Evolutionary conservation across 176 grass and related monocot genomes (phyloP), one percentile per base, ranked within the genome.

Genomic region (Bonia amplexicaulis): DNA sequence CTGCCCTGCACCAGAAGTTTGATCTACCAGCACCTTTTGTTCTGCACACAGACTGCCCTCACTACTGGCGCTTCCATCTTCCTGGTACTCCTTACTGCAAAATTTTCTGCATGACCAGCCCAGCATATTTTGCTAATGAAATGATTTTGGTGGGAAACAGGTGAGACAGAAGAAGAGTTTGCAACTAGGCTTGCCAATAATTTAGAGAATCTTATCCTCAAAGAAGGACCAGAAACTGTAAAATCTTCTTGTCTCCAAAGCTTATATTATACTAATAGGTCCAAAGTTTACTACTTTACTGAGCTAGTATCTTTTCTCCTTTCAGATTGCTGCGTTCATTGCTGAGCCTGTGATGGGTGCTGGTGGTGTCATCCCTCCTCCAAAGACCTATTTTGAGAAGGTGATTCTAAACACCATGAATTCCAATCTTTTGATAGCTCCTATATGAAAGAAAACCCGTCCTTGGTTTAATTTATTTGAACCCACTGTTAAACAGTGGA

Each of bases 141-240:
- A 55, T 53, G 41, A 19, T 53, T 85, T 62, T 57, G 44, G 3
- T 66, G 63, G 6, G 66, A 48, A 57, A 85, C 54, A 98, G 96
- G 86, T 86, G 96, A 98, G 64, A 95, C 93, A 55, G 93, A 98
- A 85, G 91, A 98, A 83, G 96, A 95, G 17, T 98, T 95, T 87
- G 85, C 93, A 29, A 92, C 91, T 35, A 86, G 96, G 86, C 89
- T 98, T 54, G 96, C 93, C 33, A 92, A 87, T 39, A 98, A 98
- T 62, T 94, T 98, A 80, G 96, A 98, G 88, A 89, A 95, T 78
- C 93, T 98, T 84, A 98, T 98, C 66, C 19, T 95, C 69, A 98
- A 98, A 86, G 96, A 98, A 95, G 96, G 96, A 82, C 96, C 96
- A 72, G 93, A 98, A 62, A 98, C 96, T 71, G 96, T 98, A 83